Percentiles rank a stretch among this genome's conserved stretches.
Conservation (phyloP, 2,329 filamentous ascomycete genomes). For the Calonectria pseudoturangicola region DNA sequence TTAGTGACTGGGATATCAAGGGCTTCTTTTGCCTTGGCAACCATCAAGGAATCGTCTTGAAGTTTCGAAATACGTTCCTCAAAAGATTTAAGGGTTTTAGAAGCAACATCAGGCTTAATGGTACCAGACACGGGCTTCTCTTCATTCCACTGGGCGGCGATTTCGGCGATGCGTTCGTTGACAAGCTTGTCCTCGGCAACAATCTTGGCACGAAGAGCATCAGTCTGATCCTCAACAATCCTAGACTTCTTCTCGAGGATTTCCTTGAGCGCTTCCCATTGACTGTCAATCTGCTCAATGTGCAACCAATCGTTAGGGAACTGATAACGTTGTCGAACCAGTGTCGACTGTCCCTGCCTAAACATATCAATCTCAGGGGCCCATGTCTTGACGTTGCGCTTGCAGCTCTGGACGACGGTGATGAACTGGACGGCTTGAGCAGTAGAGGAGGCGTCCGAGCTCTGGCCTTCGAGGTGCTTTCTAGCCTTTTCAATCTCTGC, state of each 20-base stretch:
- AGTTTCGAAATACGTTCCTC: conserved; percentile 89
- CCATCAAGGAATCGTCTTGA: conserved; percentile 92
- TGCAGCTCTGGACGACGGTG: conserved; percentile 96
- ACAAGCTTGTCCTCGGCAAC: conserved; percentile 94
- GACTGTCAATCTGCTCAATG: conserved; percentile 95
- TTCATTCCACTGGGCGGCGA: conserved; percentile 92
- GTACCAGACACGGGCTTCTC: conserved; percentile 98
- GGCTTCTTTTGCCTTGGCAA: conserved; percentile 96
- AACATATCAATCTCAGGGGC: conserved; percentile 97
- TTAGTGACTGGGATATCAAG: conserved; percentile 88
- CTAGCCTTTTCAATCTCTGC: conserved; percentile 93
- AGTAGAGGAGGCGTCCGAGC: conserved; percentile 94
- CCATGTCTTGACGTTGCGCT: conserved; percentile 94
- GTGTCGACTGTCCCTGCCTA: conserved; percentile 93
- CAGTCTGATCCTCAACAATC: conserved; percentile 96
- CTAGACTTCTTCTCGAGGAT: conserved; percentile 94
- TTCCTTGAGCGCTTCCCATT: conserved; percentile 96
- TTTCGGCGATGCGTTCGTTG: conserved; percentile 89
- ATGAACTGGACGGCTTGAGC: conserved; percentile 99
- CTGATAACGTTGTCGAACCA: conserved; percentile 93
- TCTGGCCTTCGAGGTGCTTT: conserved; percentile 92
- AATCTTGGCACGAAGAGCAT: conserved; percentile 96
- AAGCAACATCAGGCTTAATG: conserved; percentile 92
- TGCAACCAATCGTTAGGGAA: conserved; percentile 96
- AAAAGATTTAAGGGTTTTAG: conserved; percentile 86